A percentile compares a stretch with the other conserved stretches of the same genome.
Conservation (phyloP, 2,329 filamentous ascomycete genomes). For the Monosporascus cannonballus region DNA sequence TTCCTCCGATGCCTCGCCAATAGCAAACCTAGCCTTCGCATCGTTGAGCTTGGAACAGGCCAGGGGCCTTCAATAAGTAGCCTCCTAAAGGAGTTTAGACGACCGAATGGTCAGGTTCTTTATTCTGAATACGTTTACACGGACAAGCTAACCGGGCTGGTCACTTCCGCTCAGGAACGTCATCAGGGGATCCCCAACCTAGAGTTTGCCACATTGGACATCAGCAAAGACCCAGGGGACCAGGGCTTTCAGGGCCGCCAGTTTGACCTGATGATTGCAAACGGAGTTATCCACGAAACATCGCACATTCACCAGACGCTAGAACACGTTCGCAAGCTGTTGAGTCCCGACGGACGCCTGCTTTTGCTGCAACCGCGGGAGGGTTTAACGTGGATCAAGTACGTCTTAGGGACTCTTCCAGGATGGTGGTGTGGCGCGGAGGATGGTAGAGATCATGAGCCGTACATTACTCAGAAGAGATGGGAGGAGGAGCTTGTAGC, state of each 20-base stretch:
- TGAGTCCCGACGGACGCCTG: constrained; percentile 15
- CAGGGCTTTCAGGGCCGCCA: constrained; percentile 1
- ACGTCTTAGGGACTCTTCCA: constrained; percentile 5
- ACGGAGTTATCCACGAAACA: constrained; percentile 12
- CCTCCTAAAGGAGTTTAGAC: too few relatives aligned
- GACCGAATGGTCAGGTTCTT: too few relatives aligned
- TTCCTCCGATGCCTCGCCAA: too few relatives aligned
- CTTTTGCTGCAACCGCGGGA: constrained; percentile 5
- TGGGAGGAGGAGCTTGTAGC: constrained; percentile 4
- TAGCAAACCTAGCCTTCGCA: too few relatives aligned
- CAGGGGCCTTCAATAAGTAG: too few relatives aligned
- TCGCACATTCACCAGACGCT: constrained; percentile 11
- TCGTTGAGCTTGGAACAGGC: too few relatives aligned
- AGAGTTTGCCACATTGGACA: constrained; percentile 5
- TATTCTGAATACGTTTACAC: too few relatives aligned
- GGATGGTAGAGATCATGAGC: neutral
- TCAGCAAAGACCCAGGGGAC: constrained; percentile 2
- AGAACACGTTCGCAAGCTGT: constrained; percentile 12
- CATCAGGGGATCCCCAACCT: neutral
- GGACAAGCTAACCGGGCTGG: too few relatives aligned
- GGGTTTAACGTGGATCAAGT: constrained; percentile 1
- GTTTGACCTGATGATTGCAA: constrained; percentile 9
- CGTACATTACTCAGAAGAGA: neutral
- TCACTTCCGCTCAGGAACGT: too few relatives aligned
- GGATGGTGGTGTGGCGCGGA: constrained; percentile 9